Evolutionary conservation across 1,139 yeast genomes (phyloP).

Genomic region (Waltiozyma sp.): DNA sequence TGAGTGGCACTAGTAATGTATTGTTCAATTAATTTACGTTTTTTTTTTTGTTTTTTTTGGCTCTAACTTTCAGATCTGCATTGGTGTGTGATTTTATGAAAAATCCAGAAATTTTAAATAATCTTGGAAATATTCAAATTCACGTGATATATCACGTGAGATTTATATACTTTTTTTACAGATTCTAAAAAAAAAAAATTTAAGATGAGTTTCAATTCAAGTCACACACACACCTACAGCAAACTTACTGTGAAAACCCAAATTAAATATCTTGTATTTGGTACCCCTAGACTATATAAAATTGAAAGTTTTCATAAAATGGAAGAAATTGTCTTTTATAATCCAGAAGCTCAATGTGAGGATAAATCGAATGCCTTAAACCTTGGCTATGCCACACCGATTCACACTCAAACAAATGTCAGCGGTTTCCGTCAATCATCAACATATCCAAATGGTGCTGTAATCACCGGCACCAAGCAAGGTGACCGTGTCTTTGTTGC

Average conservation of each 20-base stretch:
- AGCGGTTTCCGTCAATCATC: conserved; percentile 48
- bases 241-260: not conserved
- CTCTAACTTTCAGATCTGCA: no score
- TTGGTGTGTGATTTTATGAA: no score
- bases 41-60: no score
- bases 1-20: no score
- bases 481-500: conserved; percentile 46
- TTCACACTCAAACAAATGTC: conserved; percentile 37
- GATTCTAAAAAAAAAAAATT: conserved; percentile 1
- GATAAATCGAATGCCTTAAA: conserved; percentile 36
- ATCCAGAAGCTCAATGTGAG: conserved; percentile 36
- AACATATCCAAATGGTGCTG: conserved; percentile 29
- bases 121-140: no score
- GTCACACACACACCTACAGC: not conserved
- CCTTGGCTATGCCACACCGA: conserved; percentile 36
- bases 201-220: not conserved
- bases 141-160: not conserved
- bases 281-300: not conserved
- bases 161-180: no score
- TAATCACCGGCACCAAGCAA: conserved; percentile 30
- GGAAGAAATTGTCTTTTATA: conserved; percentile 54
- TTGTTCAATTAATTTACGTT: no score
- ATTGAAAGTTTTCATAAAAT: conserved; percentile 20
- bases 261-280: not conserved
- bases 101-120: no score